Base-by-base conservation (phyloP, 2,329 filamentous ascomycete genomes). In the Ceratocystis destructans region DNA sequence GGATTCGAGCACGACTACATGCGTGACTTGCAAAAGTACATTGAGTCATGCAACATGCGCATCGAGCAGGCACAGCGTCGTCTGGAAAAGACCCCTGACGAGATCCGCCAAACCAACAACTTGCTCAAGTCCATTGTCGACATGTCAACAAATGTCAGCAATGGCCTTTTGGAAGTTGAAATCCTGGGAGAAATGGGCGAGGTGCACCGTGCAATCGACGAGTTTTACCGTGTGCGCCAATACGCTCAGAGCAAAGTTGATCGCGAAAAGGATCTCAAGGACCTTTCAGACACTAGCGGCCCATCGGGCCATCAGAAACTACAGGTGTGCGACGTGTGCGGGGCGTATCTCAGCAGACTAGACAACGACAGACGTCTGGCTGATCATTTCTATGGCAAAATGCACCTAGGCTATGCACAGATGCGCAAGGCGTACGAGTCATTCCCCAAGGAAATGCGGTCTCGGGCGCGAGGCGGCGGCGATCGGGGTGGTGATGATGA, bases 331-430 rank as follows among this genome's bases (percentile, higher is more conserved):
- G 94, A 99, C 76, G 94, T 97, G 0, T 99, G 94, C 75, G 94
- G 94, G 69, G 94, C 94, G 5, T 99, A 97, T 75, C 82, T 99
- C 46, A 91, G 87, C 69, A 80, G 94, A 25, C 82, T 99, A 41
- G 94, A 99, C 74, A 99, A 99, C 73, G 94, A 99, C 75, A 84
- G 94, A 45, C 83, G 94, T 37, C 76, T 99, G 73, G 94, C 94
- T 22, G 94, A 99, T 74, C 94, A 99, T 75, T 99, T 99, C 74
- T 97, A 96, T 76, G 94, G 94, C 25, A 99, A 99, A 80, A 99
- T 99, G 94, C 94, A 99, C 74, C 78, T 99, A 67, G 94, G 94
- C 0, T 99, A 97, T 74, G 94, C 94, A 17, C 90, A 96, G 77
- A 99, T 99, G 94, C 85, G 94, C 71, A 96, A 94, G 80, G 94